Evolutionary conservation across 2,329 filamentous ascomycete species (phyloP).

Genomic region (Bipolaris oryzae): DNA sequence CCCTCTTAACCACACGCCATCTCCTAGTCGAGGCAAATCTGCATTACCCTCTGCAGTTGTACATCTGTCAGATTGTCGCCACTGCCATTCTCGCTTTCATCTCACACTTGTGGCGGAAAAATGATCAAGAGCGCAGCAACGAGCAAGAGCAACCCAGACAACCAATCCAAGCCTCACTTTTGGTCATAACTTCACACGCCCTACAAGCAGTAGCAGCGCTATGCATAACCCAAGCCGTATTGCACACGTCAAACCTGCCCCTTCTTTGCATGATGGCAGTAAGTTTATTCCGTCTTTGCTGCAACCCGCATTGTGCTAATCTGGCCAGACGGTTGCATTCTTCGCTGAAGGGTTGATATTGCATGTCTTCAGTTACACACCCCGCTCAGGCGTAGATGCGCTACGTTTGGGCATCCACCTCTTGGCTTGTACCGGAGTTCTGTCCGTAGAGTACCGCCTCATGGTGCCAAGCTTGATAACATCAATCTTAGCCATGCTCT

Average conservation of each 20-base stretch:
- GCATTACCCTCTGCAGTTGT: constrained; percentile 31
- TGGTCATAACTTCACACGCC: constrained; percentile 9
- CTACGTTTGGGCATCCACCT: constrained; percentile 21
- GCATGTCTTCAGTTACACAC: constrained; percentile 8
- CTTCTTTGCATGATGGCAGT: constrained; percentile 40
- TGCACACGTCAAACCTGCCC: constrained; percentile 41
- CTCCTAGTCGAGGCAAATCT: constrained; percentile 32
- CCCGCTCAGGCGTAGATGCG: constrained; percentile 17
- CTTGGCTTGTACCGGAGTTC: constrained; percentile 24
- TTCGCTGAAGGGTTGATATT: constrained; percentile 24
- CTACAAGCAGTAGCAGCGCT: constrained; percentile 30
- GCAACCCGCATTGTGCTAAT: constrained; percentile 3
- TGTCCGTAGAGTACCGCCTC: constrained; percentile 38
- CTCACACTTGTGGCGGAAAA: not conserved
- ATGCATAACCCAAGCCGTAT: constrained; percentile 34
- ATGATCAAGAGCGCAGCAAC: not conserved
- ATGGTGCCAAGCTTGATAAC: constrained; percentile 27
- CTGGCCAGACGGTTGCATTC: constrained; percentile 22
- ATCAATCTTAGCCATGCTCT: constrained; percentile 30
- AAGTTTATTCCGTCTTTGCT: constrained; percentile 12
- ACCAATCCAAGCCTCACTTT: constrained; percentile 8
- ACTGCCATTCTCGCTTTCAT: constrained; percentile 10
- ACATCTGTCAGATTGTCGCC: constrained; percentile 20
- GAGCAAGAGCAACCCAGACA: not conserved
- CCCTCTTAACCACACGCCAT: constrained; percentile 28